phyloP scores from a whole-genome alignment of 305 asterid genomes.

The Fraxinus greggii region DNA sequence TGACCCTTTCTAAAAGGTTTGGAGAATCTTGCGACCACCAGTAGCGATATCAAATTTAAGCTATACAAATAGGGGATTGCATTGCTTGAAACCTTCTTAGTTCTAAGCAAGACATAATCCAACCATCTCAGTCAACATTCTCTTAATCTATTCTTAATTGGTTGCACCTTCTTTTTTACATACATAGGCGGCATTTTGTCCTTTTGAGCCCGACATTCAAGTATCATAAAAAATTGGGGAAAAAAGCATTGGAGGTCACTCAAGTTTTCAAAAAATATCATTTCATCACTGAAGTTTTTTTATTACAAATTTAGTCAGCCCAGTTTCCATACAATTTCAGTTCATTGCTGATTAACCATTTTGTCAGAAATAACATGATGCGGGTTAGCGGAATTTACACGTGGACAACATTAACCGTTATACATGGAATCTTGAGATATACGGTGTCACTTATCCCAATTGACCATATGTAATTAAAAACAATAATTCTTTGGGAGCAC shows the following conservation, averaged over 20 bases:
- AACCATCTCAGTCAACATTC: background rate
- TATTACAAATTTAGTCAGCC: background rate
- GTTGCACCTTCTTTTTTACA: background rate
- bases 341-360: background rate
- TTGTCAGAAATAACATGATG: background rate
- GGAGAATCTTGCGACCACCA: background rate
- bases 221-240: background rate
- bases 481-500: background rate
- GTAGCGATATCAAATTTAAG: background rate
- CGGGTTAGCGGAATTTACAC: background rate
- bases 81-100: background rate
- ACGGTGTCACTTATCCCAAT: background rate
- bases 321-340: background rate
- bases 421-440: background rate
- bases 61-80: background rate
- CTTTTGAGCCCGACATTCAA: background rate
- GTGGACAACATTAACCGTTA: background rate
- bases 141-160: background rate
- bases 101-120: background rate
- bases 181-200: background rate
- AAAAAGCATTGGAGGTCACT: background rate
- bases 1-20: background rate
- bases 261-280: background rate
- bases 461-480: background rate
- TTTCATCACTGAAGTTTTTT: background rate